These are phyloP conservation scores for Aspergillus avenaceus DNA, from an alignment of 495 filamentous ascomycete genomes.

Conservation along the genomic window DNA sequence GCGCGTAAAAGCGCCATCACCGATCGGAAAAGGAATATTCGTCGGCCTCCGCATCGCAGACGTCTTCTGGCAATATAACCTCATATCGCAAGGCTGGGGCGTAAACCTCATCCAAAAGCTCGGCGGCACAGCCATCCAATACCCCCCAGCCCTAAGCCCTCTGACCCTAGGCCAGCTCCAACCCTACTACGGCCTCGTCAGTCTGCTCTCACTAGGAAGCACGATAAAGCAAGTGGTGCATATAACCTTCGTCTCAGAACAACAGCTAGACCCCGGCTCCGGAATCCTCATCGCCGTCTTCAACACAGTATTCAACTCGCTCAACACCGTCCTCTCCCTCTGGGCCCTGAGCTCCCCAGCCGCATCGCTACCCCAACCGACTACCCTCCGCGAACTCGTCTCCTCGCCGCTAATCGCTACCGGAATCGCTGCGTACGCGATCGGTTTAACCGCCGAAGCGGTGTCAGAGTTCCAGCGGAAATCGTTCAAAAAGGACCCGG, in stretches of 20 bases:
- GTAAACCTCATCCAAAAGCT: constrained; percentile 10
- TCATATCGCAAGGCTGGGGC: constrained; percentile 32
- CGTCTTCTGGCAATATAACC: constrained; percentile 51
- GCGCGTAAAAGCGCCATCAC: constrained; percentile 33
- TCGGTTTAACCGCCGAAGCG: constrained; percentile 46
- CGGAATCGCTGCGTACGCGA: constrained; percentile 38
- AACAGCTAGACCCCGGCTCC: constrained; percentile 31
- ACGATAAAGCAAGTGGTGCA: constrained; percentile 50
- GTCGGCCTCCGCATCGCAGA: constrained; percentile 54
- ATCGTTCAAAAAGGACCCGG: constrained; percentile 46
- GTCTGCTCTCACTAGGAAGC: constrained; percentile 46
- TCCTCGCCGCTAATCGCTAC: constrained; percentile 36
- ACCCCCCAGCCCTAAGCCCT: constrained; percentile 20
- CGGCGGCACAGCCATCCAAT: constrained; percentile 11
- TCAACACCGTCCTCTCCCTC: constrained; percentile 44
- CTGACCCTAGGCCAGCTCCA: constrained; percentile 47
- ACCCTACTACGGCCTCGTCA: constrained; percentile 56
- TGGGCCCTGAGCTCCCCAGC: constrained; percentile 34
- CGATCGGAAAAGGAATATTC: constrained; percentile 50
- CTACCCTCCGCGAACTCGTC: too few species aligned
- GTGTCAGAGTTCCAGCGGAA: constrained; percentile 49
- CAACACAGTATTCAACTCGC: constrained; percentile 45
- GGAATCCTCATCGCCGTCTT: constrained; percentile 29
- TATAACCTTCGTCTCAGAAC: constrained; percentile 31
- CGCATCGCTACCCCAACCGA: constrained; percentile 11